Conservation (phyloP, 2,329 filamentous ascomycete genomes). For the Trichoderma harzianum region DNA sequence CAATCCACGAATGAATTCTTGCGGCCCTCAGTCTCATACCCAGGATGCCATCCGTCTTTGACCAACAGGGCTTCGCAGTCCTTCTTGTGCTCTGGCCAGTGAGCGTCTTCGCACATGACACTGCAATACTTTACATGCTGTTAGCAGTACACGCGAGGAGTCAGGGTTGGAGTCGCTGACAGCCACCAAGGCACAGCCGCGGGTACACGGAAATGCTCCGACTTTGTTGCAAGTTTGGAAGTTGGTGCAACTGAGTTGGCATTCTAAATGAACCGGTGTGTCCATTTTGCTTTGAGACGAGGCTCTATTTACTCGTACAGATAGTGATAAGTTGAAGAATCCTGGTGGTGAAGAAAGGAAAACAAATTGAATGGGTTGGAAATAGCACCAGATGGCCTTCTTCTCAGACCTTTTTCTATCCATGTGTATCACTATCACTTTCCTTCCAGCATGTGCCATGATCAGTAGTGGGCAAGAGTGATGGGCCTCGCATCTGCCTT, state of each 20-base stretch:
- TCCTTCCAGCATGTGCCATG: background rate
- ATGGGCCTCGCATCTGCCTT: background rate
- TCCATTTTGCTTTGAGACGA: background rate
- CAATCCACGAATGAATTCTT: too few relatives aligned
- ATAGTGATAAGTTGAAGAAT: background rate
- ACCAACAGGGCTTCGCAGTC: background rate
- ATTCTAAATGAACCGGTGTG: background rate
- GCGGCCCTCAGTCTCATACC: background rate
- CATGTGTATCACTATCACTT: background rate
- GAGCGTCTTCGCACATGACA: background rate
- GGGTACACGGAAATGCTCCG: background rate
- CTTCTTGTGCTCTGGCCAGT: background rate
- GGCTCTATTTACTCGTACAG: background rate
- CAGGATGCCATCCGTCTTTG: background rate
- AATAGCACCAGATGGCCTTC: background rate
- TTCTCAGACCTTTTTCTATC: background rate
- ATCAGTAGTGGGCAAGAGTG: background rate
- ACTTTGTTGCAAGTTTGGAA: background rate
- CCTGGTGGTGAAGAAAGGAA: background rate
- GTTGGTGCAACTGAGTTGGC: background rate
- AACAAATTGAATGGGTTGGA: background rate
- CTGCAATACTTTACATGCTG: background rate
- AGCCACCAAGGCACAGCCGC: background rate
- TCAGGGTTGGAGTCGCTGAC: background rate
- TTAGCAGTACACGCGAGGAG: background rate